A percentile compares a stretch with the other conserved stretches of the same genome.
Conservation (phyloP, 2,329 filamentous ascomycete genomes). For the Onygena corvina region DNA sequence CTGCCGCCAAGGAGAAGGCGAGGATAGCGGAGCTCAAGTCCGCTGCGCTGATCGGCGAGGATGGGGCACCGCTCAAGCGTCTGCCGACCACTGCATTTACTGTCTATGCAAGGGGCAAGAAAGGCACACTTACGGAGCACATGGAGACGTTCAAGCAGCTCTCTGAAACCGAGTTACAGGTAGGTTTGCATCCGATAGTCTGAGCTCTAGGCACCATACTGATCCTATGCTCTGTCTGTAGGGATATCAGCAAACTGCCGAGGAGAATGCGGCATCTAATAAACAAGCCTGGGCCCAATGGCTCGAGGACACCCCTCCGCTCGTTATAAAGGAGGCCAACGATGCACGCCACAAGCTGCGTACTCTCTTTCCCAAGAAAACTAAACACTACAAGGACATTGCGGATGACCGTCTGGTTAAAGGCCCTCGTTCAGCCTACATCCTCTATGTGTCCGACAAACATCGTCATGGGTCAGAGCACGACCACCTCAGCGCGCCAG, state of each 20-base stretch:
- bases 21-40: constrained; percentile 26
- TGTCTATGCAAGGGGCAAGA: constrained; percentile 19
- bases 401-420: constrained; percentile 45
- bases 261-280: constrained; percentile 36
- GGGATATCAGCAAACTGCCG: constrained; percentile 39
- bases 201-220: neutral
- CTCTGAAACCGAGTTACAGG: constrained; percentile 26
- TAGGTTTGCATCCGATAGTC: constrained; percentile 16
- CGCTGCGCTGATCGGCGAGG: constrained; percentile 22
- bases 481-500: constrained; percentile 32
- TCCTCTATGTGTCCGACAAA: constrained; percentile 35
- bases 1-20: constrained; percentile 18
- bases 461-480: constrained; percentile 40
- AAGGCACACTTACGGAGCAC: constrained; percentile 10
- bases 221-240: neutral
- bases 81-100: constrained; percentile 20
- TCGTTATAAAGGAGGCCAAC: constrained; percentile 50
- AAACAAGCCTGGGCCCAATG: constrained; percentile 40
- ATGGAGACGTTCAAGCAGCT: constrained; percentile 25
- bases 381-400: constrained; percentile 25
- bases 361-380: constrained; percentile 13
- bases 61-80: constrained; percentile 28
- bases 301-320: constrained; percentile 43
- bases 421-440: constrained; percentile 28
- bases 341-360: constrained; percentile 38